These are phyloP conservation scores for Xanthoconium purpureum DNA, from an alignment of 768 basidiomycete species.

Conservation along the genomic window DNA sequence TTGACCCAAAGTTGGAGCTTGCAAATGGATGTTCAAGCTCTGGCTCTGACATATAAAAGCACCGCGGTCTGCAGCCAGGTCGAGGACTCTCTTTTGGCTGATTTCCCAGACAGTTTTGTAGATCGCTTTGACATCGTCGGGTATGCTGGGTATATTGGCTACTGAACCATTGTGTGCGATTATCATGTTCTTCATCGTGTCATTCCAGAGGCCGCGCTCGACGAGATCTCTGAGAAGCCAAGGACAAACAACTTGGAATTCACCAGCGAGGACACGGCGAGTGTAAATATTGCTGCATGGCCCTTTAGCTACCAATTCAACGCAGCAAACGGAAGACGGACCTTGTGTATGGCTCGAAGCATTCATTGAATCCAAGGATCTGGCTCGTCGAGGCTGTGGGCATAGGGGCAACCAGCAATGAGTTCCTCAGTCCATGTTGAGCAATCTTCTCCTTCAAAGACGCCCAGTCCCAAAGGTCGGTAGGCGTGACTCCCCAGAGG, in stretches of 20 bases:
- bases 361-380: constrained; percentile 97
- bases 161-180: constrained; percentile 92
- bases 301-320: constrained; percentile 5
- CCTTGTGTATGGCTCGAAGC: constrained; percentile 98
- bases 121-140: constrained; percentile 90
- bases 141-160: constrained; percentile 85
- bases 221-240: constrained; percentile 99
- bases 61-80: constrained; percentile 97
- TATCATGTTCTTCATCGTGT: constrained; percentile 99
- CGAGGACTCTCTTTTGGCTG: constrained; percentile 96
- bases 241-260: constrained; percentile 99
- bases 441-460: constrained; percentile 83
- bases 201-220: constrained; percentile 92
- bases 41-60: constrained; percentile 98
- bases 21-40: constrained; percentile 89
- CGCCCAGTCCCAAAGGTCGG: constrained; percentile 92
- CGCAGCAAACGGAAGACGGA: constrained; percentile 29
- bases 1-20: constrained; percentile 86
- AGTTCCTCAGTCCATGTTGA: constrained; percentile 81
- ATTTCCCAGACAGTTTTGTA: constrained; percentile 99
- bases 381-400: constrained; percentile 98
- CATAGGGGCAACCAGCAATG: constrained; percentile 93
- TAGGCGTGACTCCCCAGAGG: constrained; percentile 90
- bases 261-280: constrained; percentile 97
- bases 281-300: constrained; percentile 91